phyloP scores from a whole-genome alignment of 352 stramenopile species.

The Thalassiosira mediterranea region DNA sequence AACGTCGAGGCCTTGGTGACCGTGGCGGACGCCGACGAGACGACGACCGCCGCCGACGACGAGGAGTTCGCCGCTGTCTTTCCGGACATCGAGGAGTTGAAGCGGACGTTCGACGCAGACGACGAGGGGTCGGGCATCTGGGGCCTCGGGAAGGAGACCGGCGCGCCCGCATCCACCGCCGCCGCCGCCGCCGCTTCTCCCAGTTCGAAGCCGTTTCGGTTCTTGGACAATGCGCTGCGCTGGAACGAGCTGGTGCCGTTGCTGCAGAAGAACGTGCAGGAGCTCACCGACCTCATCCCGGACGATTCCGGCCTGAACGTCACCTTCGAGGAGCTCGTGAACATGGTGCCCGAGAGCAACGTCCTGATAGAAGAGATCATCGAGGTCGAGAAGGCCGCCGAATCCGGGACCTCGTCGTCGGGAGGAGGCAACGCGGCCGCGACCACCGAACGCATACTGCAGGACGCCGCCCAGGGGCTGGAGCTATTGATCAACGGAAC shows the following conservation, averaged over 20 bases:
- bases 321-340: slow-evolving; percentile 43
- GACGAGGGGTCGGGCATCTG: not conserved
- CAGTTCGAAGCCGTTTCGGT: slow-evolving; percentile 36
- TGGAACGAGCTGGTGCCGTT: slow-evolving; percentile 47
- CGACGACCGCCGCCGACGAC: slow-evolving; percentile 2
- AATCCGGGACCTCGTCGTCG: slow-evolving; percentile 47
- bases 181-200: not conserved
- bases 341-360: slow-evolving; percentile 30
- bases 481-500: slow-evolving; percentile 60
- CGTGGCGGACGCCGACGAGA: slow-evolving; percentile 44
- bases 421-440: slow-evolving; percentile 60
- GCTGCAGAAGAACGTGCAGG: slow-evolving; percentile 42
- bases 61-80: slow-evolving; percentile 30
- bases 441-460: slow-evolving; percentile 36
- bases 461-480: slow-evolving; percentile 60
- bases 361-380: slow-evolving; percentile 38
- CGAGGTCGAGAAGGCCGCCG: slow-evolving; percentile 49
- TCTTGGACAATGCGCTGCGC: slow-evolving; percentile 44
- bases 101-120: slow-evolving; percentile 14
- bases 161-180: not conserved
- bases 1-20: slow-evolving; percentile 56
- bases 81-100: slow-evolving; percentile 20
- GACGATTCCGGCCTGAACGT: slow-evolving; percentile 35
- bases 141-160: not conserved
- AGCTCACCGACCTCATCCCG: slow-evolving; percentile 26